Conservation (phyloP, 1,139 yeast species). For the Saccharomycopsis phalli region DNA sequence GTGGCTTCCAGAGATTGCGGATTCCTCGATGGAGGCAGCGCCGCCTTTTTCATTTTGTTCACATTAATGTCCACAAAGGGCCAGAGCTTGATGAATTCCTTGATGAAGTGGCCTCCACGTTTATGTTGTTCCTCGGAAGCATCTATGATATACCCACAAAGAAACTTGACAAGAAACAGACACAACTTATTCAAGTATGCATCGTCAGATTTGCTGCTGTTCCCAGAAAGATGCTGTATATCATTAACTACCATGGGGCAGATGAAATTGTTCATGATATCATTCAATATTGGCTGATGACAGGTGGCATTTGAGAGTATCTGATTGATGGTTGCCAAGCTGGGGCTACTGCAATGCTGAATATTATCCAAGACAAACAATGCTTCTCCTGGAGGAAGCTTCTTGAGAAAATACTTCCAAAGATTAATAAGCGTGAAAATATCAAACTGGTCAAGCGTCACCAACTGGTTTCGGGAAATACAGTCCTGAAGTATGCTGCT, state of each 20-base stretch:
- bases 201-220: not conserved
- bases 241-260: conserved; percentile 16
- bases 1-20: too few species aligned
- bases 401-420: conserved; percentile 19
- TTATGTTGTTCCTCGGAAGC: conserved; percentile 5
- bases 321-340: not conserved
- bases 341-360: too few species aligned
- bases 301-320: too few species aligned
- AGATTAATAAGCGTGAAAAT: conserved; percentile 10
- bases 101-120: conserved; percentile 7
- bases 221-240: conserved; percentile 1
- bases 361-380: not conserved
- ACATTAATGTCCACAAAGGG: conserved; percentile 14
- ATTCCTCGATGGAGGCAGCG: conserved; percentile 10
- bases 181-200: conserved; percentile 11
- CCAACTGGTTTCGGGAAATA: conserved; percentile 17
- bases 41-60: conserved; percentile 7
- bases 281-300: conserved; percentile 8
- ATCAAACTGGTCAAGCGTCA: conserved; percentile 15
- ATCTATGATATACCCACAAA: conserved; percentile 10
- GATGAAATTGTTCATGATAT: conserved; percentile 18
- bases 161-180: conserved; percentile 11
- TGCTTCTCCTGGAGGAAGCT: not conserved
- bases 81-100: conserved; percentile 13
- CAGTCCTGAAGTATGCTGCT: conserved; percentile 16